Base-by-base conservation (phyloP, 192 early-diverging fungal species). In the Coemansia sp. region DNA sequence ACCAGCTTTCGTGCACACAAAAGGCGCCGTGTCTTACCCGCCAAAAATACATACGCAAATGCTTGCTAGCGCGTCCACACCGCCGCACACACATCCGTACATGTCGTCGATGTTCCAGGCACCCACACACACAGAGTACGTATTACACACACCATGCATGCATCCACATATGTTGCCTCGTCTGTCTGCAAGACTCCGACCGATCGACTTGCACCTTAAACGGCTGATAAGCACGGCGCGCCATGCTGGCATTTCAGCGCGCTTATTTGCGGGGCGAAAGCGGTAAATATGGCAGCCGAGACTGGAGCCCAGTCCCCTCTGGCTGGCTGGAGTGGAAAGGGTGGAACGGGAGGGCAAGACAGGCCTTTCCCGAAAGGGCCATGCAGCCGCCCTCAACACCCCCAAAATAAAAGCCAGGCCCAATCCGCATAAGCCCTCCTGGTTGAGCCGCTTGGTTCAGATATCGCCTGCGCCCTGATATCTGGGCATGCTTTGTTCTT, bases 71-170 rank as follows among this genome's bases (percentile, higher is more conserved):
- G 52, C 62, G 8, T 15, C 62, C 1, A 55, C 62, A 21, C 62
- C 62, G 32, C 52, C 60, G 51, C 60, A 21, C 37, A 51, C 60
- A n/a, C 38, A 24, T 11, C 32, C 55, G 21, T 57, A 57, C 55
- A 55, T 55, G 53, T 37, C 55, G 55, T 17, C 32, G 25, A 35
- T 37, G 60, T 58, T 69, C 47, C 60, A 60, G 52, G 60, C 60
- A 21, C 56, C 59, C 19, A 37, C 66, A 49, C 67, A 69, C 29
- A 55, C 60, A 62, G 67, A 69, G 67, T 69, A 69, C 27, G 67
- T 69, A 69, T 66, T 37, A 14, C 29, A 29, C 53, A 55, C 23
- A 14, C 9, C 41, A 43, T 43, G 41, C 41, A 11, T n/a, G 41
- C 41, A 15, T 11, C 41, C 15, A n/a, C 10, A 43, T n/a, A 43